phyloP scores from a whole-genome alignment of 768 basidiomycete genomes.

The Suillus brevipes region DNA sequence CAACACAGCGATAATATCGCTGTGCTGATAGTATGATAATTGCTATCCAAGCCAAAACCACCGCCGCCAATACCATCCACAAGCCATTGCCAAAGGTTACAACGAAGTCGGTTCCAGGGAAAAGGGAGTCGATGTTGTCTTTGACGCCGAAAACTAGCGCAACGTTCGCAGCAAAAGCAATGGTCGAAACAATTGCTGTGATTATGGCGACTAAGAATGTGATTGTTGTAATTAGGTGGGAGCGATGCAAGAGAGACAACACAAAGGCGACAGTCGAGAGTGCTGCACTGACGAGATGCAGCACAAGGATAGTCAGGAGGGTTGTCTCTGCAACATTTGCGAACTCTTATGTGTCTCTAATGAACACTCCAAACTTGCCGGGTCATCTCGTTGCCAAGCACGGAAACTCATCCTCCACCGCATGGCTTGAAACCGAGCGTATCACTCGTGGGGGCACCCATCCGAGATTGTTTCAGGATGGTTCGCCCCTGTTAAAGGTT shows the following conservation, averaged over 20 bases:
- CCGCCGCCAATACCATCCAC: conserved; percentile 68
- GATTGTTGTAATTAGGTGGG: conserved; percentile 54
- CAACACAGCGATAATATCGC: conserved; percentile 69
- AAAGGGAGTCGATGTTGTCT: conserved; percentile 40
- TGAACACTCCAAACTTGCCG: conserved; percentile 34
- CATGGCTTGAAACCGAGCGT: conserved; percentile 66
- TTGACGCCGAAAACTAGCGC: conserved; percentile 57
- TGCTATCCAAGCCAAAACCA: conserved; percentile 57
- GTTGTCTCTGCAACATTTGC: conserved; percentile 49
- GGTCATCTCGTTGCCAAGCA: conserved; percentile 39
- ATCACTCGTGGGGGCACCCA: conserved; percentile 45
- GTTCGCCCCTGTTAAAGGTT: conserved; percentile 57
- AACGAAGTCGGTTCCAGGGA: conserved; percentile 40
- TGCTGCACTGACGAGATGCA: conserved; percentile 67
- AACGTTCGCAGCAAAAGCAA: conserved; percentile 63
- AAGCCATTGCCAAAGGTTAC: conserved; percentile 65
- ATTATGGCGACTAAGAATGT: conserved; percentile 59
- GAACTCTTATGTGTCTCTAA: conserved; percentile 19
- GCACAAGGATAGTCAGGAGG: conserved; percentile 56
- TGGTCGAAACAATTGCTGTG: conserved; percentile 51
- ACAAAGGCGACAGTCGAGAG: conserved; percentile 55
- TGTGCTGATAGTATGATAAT: conserved; percentile 62
- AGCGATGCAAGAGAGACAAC: conserved; percentile 58
- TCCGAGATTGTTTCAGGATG: conserved; percentile 28
- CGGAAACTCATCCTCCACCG: conserved; percentile 67